These are phyloP conservation scores for Solanum chilense DNA, from an alignment of 257 asterid species.

Conservation along the genomic window DNA sequence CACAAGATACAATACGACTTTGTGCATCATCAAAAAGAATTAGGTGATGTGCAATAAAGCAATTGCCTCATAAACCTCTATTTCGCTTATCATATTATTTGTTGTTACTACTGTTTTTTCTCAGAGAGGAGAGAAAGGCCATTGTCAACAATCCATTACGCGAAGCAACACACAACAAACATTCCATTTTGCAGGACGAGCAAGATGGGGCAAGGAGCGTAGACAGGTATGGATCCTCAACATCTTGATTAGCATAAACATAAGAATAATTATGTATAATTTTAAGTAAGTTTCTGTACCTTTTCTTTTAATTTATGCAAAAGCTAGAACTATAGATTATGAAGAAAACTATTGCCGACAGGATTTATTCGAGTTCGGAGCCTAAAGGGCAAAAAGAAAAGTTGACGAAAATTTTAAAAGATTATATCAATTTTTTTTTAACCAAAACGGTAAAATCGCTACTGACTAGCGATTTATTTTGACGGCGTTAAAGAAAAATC, in stretches of 20 bases:
- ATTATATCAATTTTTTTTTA: no score
- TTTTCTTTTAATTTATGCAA: neutral
- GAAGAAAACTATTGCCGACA: neutral
- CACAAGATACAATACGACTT: neutral
- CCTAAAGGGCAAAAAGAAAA: no score
- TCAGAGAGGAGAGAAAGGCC: neutral
- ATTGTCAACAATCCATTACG: neutral
- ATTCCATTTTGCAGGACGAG: neutral
- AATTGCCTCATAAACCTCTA: neutral
- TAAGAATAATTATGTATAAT: neutral
- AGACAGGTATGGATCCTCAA: neutral
- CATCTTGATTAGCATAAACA: neutral
- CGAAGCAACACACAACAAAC: neutral
- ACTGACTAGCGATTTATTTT: no score
- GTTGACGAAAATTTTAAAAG: no score
- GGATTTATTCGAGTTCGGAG: neutral
- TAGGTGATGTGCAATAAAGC: neutral
- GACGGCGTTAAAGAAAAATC: no score
- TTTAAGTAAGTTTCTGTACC: neutral
- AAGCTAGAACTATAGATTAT: neutral
- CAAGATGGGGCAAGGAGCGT: neutral
- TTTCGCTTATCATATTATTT: neutral
- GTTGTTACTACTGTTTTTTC: neutral
- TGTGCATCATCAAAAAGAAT: neutral
- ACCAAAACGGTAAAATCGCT: no score